These are phyloP conservation scores for Kalmusia sp. DNA, from an alignment of 2,329 filamentous ascomycete species.

Conservation along the genomic window DNA sequence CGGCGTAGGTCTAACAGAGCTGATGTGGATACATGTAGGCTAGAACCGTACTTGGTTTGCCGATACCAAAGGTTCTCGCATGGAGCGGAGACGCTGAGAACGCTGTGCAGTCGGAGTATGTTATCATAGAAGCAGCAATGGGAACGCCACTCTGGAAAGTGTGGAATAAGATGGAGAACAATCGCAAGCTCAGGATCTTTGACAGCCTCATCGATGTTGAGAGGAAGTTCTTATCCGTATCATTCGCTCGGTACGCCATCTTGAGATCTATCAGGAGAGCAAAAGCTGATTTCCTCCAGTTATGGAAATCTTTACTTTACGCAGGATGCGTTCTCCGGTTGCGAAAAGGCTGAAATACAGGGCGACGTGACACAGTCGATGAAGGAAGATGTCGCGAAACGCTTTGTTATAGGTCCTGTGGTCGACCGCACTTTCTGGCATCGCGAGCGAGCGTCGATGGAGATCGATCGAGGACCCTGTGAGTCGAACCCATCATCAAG, in stretches of 20 bases:
- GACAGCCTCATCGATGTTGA: slow-evolving; percentile 46
- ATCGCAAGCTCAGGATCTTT: slow-evolving; percentile 37
- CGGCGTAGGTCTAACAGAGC: not conserved
- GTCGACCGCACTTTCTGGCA: slow-evolving; percentile 45
- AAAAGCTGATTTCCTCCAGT: slow-evolving; percentile 21
- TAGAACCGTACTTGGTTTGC: slow-evolving; percentile 22
- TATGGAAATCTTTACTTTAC: slow-evolving; percentile 50
- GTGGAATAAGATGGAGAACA: slow-evolving; percentile 37
- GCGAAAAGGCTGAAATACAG: slow-evolving; percentile 34
- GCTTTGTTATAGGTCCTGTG: slow-evolving; percentile 49
- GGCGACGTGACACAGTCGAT: slow-evolving; percentile 32
- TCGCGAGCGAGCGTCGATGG: slow-evolving; percentile 41
- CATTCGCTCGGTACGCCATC: slow-evolving; percentile 38
- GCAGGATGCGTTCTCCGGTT: slow-evolving; percentile 38
- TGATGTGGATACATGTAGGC: not conserved
- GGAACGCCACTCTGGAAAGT: slow-evolving; percentile 36
- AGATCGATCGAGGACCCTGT: slow-evolving; percentile 52
- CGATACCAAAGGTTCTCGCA: slow-evolving; percentile 28
- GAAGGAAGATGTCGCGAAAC: slow-evolving; percentile 38
- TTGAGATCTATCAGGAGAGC: not conserved
- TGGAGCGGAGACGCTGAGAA: slow-evolving; percentile 27
- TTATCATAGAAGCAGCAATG: slow-evolving; percentile 37
- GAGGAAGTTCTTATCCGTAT: slow-evolving; percentile 46
- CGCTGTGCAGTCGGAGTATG: slow-evolving; percentile 31
- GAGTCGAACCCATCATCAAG: slow-evolving; percentile 14